Base-by-base conservation (phyloP, 2,329 filamentous ascomycete genomes). In the Aspergillus sergii region DNA sequence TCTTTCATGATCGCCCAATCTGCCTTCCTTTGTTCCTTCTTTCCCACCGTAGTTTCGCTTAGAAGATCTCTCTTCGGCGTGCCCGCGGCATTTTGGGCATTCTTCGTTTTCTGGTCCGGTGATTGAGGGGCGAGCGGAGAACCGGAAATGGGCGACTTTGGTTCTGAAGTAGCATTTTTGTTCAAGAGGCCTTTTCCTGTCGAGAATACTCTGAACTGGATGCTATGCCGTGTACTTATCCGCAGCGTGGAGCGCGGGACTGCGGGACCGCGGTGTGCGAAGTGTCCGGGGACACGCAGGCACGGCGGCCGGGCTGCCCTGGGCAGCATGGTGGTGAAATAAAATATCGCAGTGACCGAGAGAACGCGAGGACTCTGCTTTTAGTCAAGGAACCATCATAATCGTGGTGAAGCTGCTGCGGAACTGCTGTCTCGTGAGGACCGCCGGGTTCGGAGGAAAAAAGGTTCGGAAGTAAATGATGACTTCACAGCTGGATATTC, bases 1-100 rank as follows among this genome's bases (percentile, higher is more conserved):
- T 99, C 94, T 80, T 91, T 96, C 84, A 99, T 95, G 69, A 99
- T 99, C 55, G 94, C 94, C 94, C 94, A 97, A 75, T 99, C 95
- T 10, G 94, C 94, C 80, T 94, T 96, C 71, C 95, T 88, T 84
- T 99, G 96, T 80, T 97, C 92, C 71, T 94, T 89, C 23, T 88
- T 89, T 57, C 88, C 88, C 73, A 87, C 75, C 1, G 87, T 89
- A 65, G 91, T 85, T 73, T 90, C 84, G 14, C 85, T 80, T 23
- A 91, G 85, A 50, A 94, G 78, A 34, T 87, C 84, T 69, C 89
- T 88, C 63, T 79, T 79, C 59, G 77, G 75, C 53, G 71, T 64
- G n/a, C 71, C 57, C 55, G 73, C 72, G 34, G 69, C 70, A 64
- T 71, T 70, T 23, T 63, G 67, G 50, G 61, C 61, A 57, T 64